Evolutionary conservation across 768 basidiomycete genomes (phyloP).

Genomic region (Daedaleopsis sinensis): DNA sequence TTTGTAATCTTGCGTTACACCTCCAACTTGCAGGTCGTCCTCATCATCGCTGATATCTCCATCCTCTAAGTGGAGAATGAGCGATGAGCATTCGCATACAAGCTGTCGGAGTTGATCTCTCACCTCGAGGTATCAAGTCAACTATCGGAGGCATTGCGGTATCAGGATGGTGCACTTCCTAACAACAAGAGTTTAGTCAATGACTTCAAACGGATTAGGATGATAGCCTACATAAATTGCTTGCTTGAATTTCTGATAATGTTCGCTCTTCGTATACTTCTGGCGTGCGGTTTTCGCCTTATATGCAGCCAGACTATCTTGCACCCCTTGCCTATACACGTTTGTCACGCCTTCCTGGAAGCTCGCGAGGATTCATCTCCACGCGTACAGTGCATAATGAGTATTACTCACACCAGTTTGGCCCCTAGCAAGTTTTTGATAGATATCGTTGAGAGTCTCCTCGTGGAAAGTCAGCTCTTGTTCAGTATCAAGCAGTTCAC

Average conservation of each 20-base stretch:
- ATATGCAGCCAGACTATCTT: slow-evolving; percentile 50
- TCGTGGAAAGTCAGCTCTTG: slow-evolving; percentile 63
- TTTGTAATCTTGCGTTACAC: slow-evolving; percentile 78
- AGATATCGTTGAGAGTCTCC: slow-evolving; percentile 52
- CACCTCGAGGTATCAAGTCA: slow-evolving; percentile 73
- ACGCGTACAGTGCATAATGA: neutral
- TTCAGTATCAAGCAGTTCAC: slow-evolving; percentile 66
- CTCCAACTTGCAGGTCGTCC: slow-evolving; percentile 88
- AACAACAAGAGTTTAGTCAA: slow-evolving; percentile 3
- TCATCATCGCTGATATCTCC: slow-evolving; percentile 84
- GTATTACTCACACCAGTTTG: slow-evolving; percentile 58
- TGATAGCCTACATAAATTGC: slow-evolving; percentile 60
- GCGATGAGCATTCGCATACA: neutral
- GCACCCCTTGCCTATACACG: slow-evolving; percentile 52
- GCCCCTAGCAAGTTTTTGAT: slow-evolving; percentile 57
- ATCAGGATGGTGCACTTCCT: slow-evolving; percentile 73
- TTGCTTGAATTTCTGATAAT: slow-evolving; percentile 66
- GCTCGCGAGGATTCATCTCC: neutral
- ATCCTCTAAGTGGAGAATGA: slow-evolving; percentile 53
- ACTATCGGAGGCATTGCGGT: slow-evolving; percentile 77
- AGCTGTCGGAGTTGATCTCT: slow-evolving; percentile 9
- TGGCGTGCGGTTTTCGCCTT: slow-evolving; percentile 69
- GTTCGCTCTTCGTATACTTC: slow-evolving; percentile 67
- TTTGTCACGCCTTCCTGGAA: slow-evolving; percentile 54
- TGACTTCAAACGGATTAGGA: neutral